Conservation (phyloP, 345 rosid species). For the Gossypium longicalyx region DNA sequence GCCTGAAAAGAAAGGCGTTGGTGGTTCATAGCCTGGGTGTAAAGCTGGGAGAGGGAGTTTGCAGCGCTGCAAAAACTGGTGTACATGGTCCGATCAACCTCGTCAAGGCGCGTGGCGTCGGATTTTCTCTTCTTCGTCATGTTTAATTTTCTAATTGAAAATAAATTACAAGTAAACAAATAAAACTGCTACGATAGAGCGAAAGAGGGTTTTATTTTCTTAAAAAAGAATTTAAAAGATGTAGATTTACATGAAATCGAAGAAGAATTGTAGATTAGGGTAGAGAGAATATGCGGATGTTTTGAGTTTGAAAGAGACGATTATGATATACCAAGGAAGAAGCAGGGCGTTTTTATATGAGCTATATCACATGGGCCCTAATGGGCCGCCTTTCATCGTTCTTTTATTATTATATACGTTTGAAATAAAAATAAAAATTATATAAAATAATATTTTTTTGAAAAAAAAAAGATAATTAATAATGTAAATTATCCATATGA, state of each 20-base stretch:
- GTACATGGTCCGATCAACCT: slow-evolving; percentile 90
- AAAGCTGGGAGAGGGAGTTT: slow-evolving; percentile 89
- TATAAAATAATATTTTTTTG: too few species aligned
- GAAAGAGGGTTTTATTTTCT: background rate
- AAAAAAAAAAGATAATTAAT: too few species aligned
- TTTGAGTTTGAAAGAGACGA: background rate
- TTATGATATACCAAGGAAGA: background rate
- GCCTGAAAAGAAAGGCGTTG: slow-evolving; percentile 78
- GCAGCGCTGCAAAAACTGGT: slow-evolving; percentile 87
- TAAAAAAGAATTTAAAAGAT: background rate
- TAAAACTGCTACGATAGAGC: background rate
- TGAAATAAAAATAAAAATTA: too few species aligned
- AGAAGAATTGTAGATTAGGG: background rate
- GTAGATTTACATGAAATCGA: background rate
- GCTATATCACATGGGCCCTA: background rate
- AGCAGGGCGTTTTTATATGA: background rate
- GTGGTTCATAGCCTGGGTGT: slow-evolving; percentile 72
- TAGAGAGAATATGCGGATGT: background rate
- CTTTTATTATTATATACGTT: background rate
- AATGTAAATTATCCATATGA: too few species aligned
- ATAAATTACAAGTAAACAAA: background rate
- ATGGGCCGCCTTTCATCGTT: background rate
- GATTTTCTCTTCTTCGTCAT: slow-evolving; percentile 97
- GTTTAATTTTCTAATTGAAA: background rate
- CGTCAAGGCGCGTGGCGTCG: slow-evolving; percentile 73